phyloP scores from a whole-genome alignment of 73 alveolate species.

The Tetrahymena borealis region DNA sequence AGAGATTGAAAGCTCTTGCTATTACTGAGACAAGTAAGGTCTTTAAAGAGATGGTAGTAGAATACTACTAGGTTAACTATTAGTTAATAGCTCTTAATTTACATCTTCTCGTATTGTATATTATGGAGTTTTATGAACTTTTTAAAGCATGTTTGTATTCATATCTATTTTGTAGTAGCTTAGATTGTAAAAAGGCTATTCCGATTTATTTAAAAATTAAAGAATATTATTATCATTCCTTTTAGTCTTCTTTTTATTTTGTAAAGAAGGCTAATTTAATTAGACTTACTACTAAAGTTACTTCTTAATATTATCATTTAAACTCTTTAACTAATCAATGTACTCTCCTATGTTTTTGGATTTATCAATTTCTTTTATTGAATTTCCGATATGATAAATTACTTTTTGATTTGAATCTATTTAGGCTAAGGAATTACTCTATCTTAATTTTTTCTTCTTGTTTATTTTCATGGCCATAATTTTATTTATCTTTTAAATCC shows the following conservation, averaged over 20 bases:
- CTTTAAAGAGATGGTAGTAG: neutral
- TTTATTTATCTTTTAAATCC: neutral
- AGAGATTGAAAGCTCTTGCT: no score
- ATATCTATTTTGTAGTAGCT: neutral
- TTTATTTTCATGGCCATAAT: neutral
- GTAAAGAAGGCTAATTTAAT: neutral
- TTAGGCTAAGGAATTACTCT: neutral
- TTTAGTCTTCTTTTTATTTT: neutral
- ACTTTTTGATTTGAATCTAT: neutral
- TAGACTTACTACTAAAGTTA: neutral
- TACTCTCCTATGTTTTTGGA: neutral
- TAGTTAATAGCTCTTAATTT: neutral
- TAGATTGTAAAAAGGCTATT: neutral
- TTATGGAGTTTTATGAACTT: neutral
- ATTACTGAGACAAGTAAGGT: no score
- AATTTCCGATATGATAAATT: neutral
- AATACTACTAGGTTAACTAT: neutral
- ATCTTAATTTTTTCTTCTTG: neutral
- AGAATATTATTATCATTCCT: neutral
- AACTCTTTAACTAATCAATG: neutral
- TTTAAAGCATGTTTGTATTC: neutral
- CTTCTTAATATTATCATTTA: neutral
- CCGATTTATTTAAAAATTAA: neutral
- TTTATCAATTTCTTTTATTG: neutral
- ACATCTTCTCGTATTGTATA: neutral